These are phyloP conservation scores for Arthrocladium fulminans DNA, from an alignment of 2,329 filamentous ascomycete genomes.

Conservation along the genomic window DNA sequence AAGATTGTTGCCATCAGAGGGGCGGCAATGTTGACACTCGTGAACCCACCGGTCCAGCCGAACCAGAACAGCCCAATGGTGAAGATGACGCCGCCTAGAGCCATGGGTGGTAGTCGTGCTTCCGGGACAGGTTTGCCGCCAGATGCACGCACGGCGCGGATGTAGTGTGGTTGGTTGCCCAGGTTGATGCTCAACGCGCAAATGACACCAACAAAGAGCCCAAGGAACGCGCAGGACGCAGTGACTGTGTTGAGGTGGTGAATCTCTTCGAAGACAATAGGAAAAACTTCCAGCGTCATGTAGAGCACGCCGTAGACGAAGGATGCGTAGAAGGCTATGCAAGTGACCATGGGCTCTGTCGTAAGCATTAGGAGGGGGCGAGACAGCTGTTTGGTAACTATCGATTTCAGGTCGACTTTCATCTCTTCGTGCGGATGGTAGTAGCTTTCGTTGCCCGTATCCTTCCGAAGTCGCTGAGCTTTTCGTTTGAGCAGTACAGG, in stretches of 20 bases:
- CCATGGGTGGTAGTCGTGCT: slow-evolving; percentile 38
- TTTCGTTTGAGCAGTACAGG: slow-evolving; percentile 34
- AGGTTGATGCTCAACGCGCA: slow-evolving; percentile 35
- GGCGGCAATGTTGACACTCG: slow-evolving; percentile 25
- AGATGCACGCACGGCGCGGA: slow-evolving; percentile 18
- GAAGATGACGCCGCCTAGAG: slow-evolving; percentile 37
- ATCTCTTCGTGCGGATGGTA: slow-evolving; percentile 40
- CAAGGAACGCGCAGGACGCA: slow-evolving; percentile 39
- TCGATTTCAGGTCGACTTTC: slow-evolving; percentile 33
- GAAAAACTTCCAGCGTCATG: slow-evolving; percentile 40
- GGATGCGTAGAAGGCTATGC: slow-evolving; percentile 37
- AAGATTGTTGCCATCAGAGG: slow-evolving; percentile 30
- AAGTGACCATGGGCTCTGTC: slow-evolving; percentile 41
- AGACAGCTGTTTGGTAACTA: slow-evolving; percentile 36
- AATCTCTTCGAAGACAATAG: slow-evolving; percentile 38
- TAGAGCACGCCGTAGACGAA: slow-evolving; percentile 43
- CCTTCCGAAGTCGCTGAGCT: slow-evolving; percentile 30
- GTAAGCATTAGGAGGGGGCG: slow-evolving; percentile 38
- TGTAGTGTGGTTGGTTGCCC: slow-evolving; percentile 34
- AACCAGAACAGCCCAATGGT: slow-evolving; percentile 37
- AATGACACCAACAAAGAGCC: slow-evolving; percentile 38
- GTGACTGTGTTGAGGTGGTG: slow-evolving; percentile 36
- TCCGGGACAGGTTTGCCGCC: slow-evolving; percentile 31
- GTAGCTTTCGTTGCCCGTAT: slow-evolving; percentile 31
- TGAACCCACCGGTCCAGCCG: slow-evolving; percentile 33